Base-by-base conservation (phyloP, 2,329 filamentous ascomycete genomes). In the Aspergillus cejpii region DNA sequence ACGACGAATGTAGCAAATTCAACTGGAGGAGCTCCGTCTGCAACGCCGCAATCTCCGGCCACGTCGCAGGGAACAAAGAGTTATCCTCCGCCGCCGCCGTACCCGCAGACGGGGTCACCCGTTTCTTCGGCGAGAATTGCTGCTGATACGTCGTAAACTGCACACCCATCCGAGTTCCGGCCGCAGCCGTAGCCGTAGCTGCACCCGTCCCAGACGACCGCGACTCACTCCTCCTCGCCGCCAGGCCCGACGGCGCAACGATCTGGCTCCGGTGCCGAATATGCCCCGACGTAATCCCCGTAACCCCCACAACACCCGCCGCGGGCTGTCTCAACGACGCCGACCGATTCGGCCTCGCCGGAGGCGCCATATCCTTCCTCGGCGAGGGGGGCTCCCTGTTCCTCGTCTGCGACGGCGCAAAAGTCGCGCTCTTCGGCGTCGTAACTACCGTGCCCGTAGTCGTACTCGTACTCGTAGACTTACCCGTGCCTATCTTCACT, bases 21-120 rank as follows among this genome's bases (percentile, higher is more conserved):
- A 73, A 49, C 43, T 74, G 70, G 19, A 74, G 56, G 10, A 73
- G 55, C 46, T 74, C 70, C 0, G 65, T 69, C 44, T 69, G 65
- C 24, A 72, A 40, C 10, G 62, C 59, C 11, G 60, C 52, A 41
- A 66, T 55, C 23, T 70, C 65, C 15, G 64, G 61, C 52, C 59
- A 61, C 6, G 61, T 56, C 5, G 61, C 53, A 14, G 60, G 54
- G 14, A 62, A 54, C 40, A 61, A 49, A 4, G 53, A 53, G 24
- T 50, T 37, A 33, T 49, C 51, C n/a, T 53, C 52, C 12, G 52
- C 10, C 34, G 48, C 27, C 17, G 50, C 54, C 12, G 51, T 49
- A 5, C 55, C 45, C 3, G 57, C 42, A 20, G 45, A 39, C 8
- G 56, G 58, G 37, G 61, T 63, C 12, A 38, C 47, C 8, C 50